Evolutionary conservation across 2,329 filamentous ascomycete species (phyloP), one percentile per base, ranked within the genome.

Genomic region (Septoria linicola): DNA sequence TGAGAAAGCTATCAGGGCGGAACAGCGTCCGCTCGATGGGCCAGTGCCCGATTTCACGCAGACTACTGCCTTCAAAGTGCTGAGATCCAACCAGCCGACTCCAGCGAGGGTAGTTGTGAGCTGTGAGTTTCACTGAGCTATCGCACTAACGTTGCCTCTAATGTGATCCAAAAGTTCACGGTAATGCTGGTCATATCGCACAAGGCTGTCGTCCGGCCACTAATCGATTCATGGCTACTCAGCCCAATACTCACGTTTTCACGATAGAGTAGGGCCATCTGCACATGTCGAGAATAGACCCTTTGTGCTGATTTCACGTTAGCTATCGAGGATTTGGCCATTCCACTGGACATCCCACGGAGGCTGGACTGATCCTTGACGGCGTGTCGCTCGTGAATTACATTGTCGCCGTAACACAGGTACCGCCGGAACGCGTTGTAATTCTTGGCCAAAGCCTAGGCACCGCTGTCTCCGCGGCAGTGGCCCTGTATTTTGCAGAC

Each of bases 371-470:
- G 6, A 88, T 95, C 49, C 81, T 80, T 3, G 92, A 97, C 66
- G 89, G 85, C 13, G 76, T 86, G 3, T 77, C 89, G 0, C 73
- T 89, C 2, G 76, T 95, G 2, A 79, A 89, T 54, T 95, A 87
- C 73, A 82, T 87, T 8, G 76, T 89, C 31, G 72, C 80, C 16
- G 73, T 79, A 1, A 81, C 84, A 11, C 73, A 80, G 0, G 77
- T 96, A 14, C 77, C 87, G 0, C 73, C 89, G 0, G 78, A 80
- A 32, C 83, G 83, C 20, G 93, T 96, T 56, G 82, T 92, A 2
- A 76, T 96, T 21, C 74, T 95, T 2, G 92, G 91, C 14, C 91
- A 96, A 63, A 93, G 87, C 62, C 79, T 97, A 0, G 92, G 92
- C 19, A 96, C 92, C 0, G 91, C 88, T 0, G 88, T 96, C 1